Evolutionary conservation across 2,329 filamentous ascomycete species (phyloP).

Genomic region (Fusarium devonianum): DNA sequence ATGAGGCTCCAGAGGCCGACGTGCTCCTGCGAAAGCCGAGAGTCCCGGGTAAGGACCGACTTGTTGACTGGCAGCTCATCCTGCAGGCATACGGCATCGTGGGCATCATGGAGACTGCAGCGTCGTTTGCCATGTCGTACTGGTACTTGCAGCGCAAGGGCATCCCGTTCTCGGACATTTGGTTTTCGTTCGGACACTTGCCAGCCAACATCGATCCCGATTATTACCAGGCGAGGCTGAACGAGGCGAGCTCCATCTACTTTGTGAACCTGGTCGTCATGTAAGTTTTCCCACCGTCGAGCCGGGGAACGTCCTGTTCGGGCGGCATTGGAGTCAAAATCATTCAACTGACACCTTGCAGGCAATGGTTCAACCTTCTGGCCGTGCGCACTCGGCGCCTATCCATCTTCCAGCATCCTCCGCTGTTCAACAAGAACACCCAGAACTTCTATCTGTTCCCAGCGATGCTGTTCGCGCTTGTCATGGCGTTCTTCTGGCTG

Average conservation of each 20-base stretch:
- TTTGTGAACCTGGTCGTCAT: conserved; percentile 83
- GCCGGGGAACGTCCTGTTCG: conserved; percentile 8
- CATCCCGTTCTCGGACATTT: conserved; percentile 69
- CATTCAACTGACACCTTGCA: conserved; percentile 20
- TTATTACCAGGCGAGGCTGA: conserved; percentile 62
- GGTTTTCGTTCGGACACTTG: conserved; percentile 70
- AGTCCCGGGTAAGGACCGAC: conserved; percentile 71
- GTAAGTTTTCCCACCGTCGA: conserved; percentile 43
- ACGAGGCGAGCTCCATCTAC: conserved; percentile 75
- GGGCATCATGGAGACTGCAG: conserved; percentile 67
- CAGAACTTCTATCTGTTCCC: conserved; percentile 75
- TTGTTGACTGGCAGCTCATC: conserved; percentile 77
- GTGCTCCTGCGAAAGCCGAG: conserved; percentile 74
- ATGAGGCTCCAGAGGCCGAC: conserved; percentile 79
- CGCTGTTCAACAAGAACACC: conserved; percentile 68
- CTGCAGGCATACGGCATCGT: conserved; percentile 76
- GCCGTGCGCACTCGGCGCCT: conserved; percentile 70
- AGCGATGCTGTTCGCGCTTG: conserved; percentile 72
- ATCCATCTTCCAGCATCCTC: conserved; percentile 76
- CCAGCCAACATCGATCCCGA: conserved; percentile 60
- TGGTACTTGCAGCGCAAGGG: conserved; percentile 71
- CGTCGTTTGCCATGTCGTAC: conserved; percentile 70
- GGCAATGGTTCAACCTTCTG: conserved; percentile 77
- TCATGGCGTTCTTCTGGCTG: conserved; percentile 73
- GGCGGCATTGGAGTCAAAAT: background rate